These are phyloP conservation scores for Aspergillus panamensis DNA, from an alignment of 495 filamentous ascomycete genomes.

Conservation along the genomic window DNA sequence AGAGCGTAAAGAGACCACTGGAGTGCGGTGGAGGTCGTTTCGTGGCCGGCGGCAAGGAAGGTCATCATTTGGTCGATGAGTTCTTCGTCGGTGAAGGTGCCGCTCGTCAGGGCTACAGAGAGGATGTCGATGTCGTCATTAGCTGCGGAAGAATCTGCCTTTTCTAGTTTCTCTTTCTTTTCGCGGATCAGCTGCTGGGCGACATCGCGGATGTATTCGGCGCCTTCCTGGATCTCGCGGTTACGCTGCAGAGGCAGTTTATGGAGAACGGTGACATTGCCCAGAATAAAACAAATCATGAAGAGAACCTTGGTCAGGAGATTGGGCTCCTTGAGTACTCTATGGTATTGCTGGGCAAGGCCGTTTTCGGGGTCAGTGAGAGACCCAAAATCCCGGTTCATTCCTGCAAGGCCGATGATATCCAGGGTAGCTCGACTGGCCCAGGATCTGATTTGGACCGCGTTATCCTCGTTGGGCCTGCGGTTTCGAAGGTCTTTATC, in stretches of 20 bases:
- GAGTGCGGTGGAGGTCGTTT: conserved; percentile 62
- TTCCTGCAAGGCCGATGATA: conserved; percentile 82
- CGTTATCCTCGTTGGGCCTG: conserved; percentile 26
- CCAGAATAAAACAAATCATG: conserved; percentile 41
- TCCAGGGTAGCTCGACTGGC: conserved; percentile 73
- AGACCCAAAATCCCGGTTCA: conserved; percentile 77
- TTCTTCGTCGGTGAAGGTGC: conserved; percentile 71
- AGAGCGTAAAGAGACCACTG: conserved; percentile 59
- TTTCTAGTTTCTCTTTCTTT: conserved; percentile 61
- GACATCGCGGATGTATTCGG: conserved; percentile 55
- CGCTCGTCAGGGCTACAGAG: conserved; percentile 73
- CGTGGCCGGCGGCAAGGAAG: conserved; percentile 88
- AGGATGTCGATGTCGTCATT: conserved; percentile 68
- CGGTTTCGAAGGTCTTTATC: conserved; percentile 30
- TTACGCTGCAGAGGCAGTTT: conserved; percentile 66
- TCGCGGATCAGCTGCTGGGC: conserved; percentile 63
- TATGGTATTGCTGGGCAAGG: conserved; percentile 62
- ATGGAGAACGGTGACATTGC: conserved; percentile 31
- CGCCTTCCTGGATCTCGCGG: conserved; percentile 51
- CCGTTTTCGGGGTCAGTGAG: conserved; percentile 60
- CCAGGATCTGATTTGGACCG: conserved; percentile 62
- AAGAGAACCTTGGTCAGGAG: conserved; percentile 30
- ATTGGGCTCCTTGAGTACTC: conserved; percentile 32
- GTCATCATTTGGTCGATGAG: conserved; percentile 93
- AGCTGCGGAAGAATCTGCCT: conserved; percentile 28